Base-by-base conservation (phyloP, 805 yeast genomes). In the Monosporozyma unispora region DNA sequence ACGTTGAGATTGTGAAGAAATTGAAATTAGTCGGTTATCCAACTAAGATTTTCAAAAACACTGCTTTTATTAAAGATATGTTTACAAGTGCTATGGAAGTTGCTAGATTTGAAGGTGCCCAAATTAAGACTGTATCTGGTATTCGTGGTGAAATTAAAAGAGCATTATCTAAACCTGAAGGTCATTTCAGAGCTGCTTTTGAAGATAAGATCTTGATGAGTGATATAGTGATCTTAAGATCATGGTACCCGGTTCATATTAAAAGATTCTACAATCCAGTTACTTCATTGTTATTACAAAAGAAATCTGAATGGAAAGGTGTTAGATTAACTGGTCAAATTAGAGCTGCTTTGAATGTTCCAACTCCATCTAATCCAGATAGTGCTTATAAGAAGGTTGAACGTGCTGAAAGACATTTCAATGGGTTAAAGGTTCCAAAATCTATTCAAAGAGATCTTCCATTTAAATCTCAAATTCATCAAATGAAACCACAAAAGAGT, bases 51-150 rank as follows among this genome's bases (percentile, higher is more conserved):
- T 91, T 84, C 80, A 83, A 88, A 63, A 93, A 93, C 70, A 93
- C 99, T 4, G 99, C 99, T 1, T 93, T 95, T 66, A 84, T 93
- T 62, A 91, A 88, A 69, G 97, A 91, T 61, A 93, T 93, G 99
- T 93, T 93, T 67, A 75, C 84, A 25, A 82, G 93, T 52, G 78
- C 95, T 0, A 74, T 93, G 69, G 99, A 93, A 70, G 96, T 91
- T 50, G 98, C 98, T 38, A 87, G 89, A 65, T 93, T 93, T 63
- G 99, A 93, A 71, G 99, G 99, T 51, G 99, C 99, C 0, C 83
- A 89, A 44, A 89, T 93, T 63, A 85, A 89, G 67, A 95, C 99
- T 0, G 99, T 93, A 4, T 87, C 96, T 7, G 99, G 99, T 52
- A 88, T 93, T 51, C 76, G 99, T 57, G 99, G 99, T 68, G 98